Base-by-base conservation (phyloP, 1,284 basidiomycete species). In the Porogramme epimiltina region DNA sequence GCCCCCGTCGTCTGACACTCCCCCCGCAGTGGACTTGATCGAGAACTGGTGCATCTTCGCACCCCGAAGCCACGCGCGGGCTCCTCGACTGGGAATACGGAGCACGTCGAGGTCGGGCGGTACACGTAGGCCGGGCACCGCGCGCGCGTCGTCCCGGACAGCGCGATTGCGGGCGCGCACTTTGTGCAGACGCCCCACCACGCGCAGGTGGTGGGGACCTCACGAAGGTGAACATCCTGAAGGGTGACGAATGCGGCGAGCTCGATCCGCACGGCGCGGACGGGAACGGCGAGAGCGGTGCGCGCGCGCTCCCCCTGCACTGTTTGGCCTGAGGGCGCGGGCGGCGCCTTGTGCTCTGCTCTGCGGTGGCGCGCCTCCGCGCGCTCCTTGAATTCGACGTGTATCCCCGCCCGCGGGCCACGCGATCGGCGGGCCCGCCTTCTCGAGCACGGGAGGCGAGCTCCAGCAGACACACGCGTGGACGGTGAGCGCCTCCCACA, bases 131-230 rank as follows among this genome's bases (percentile, higher is more conserved):
- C 72, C 51, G 81, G 81, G 26, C 80, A 81, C 49, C 87, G 87
- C 20, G 84, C 85, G 3, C 83, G 87, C 39, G 68, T 91, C 54
- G 91, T 94, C 57, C 91, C 91, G 18, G 77, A 84, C 51, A 89
- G 87, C n/a, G 73, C 88, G 13, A 82, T 93, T 64, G 76, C 72
- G 83, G n/a, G 84, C 45, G 90, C 84, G 11, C 88, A 90, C 66
- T 85, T 84, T 56, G 72, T 84, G 53, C 74, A 81, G 64, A 82
- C 91, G 3, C 80, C 84, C 31, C 81, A 86, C 66, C 90, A 82
- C 63, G 75, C 89, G 23, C 86, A 89, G 65, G 70, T 89, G 67
- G 77, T 42, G 87, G 86, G 20, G 79, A 91, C 62, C 67, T 89
- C 48, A 88, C 86, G 6, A 71, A 73, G 54, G 65, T 91, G 52